Evolutionary conservation across 768 basidiomycete genomes (phyloP), one percentile per base, ranked within the genome.

Genomic region (Russula griseocarnosa): DNA sequence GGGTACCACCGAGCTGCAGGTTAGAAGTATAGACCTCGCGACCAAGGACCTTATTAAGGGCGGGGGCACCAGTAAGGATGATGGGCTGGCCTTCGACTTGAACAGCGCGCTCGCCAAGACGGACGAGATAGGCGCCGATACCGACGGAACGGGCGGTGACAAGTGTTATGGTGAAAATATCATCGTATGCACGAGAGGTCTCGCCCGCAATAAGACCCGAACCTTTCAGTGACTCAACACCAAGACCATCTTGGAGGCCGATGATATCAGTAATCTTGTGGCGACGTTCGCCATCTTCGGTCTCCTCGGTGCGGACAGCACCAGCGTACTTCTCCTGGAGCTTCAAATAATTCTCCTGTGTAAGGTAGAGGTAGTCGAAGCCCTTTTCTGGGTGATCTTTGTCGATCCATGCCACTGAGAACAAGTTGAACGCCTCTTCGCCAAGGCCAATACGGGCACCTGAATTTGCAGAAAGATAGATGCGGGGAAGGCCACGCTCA

Each of bases 21-120:
- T 98, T 98, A 60, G 94, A 97, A 10, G 97, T 98, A 75, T 99
- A 98, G 52, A 99, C 97, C 75, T 98, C 97, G 55, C 97, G 90
- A 66, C 97, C 97, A 49, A 99, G 86, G 6, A 99, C 97, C 77
- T 99, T 98, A 83, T 98, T 99, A 69, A 99, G 84, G 5, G 97
- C 97, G 8, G 86, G 86, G 30, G 96, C 96, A 69, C 97, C 97
- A 16, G 97, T 99, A 65, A 99, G 84, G 74, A 99, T 99, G 78
- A 99, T 98, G 2, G 97, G 97, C 70, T 99, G 96, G 50, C 97
- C 97, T 76, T 98, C 97, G 58, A 99, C 97, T 74, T 99, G 97
- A 52, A 99, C 92, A 2, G 97, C 92, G 67, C 97, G 88, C 79
- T 99, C 92, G 67, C 97, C 97, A 50, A 99, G 84, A 67, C 97